Conservation (phyloP, 768 basidiomycete species). For the Pluteus cervinus region DNA sequence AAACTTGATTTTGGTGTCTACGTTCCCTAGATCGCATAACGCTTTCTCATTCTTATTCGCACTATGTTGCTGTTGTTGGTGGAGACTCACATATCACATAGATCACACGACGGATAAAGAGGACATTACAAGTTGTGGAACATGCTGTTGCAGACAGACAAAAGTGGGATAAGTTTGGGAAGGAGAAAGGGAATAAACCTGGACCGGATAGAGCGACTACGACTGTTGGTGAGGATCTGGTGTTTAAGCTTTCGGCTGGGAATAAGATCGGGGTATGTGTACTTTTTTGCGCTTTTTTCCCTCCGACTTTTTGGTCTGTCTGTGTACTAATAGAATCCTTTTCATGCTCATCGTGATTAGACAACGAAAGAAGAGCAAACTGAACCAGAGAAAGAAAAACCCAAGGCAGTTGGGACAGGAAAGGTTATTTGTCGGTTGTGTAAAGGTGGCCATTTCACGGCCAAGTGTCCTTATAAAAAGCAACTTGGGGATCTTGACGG, state of each 20-base stretch:
- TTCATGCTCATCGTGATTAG: neutral
- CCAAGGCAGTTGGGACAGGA: conserved; percentile 73
- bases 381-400: conserved; percentile 54
- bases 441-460: conserved; percentile 96
- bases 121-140: conserved; percentile 87
- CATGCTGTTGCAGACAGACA: conserved; percentile 92
- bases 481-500: conserved; percentile 78
- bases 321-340: too few species aligned
- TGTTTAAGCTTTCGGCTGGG: conserved; percentile 45
- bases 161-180: conserved; percentile 91
- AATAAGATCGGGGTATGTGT: conserved; percentile 49
- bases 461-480: conserved; percentile 98
- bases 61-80: conserved; percentile 4
- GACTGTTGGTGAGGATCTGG: conserved; percentile 68
- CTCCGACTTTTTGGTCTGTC: neutral
- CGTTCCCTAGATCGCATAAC: neutral
- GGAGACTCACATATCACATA: conserved; percentile 20
- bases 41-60: neutral
- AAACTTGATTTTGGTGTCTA: neutral
- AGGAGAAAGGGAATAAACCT: conserved; percentile 78
- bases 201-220: conserved; percentile 94
- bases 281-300: neutral
- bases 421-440: conserved; percentile 91
- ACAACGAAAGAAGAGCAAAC: conserved; percentile 58
- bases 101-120: conserved; percentile 84